Conservation (phyloP, 352 stramenopile genomes). For the Phytopythium ostracodes region DNA sequence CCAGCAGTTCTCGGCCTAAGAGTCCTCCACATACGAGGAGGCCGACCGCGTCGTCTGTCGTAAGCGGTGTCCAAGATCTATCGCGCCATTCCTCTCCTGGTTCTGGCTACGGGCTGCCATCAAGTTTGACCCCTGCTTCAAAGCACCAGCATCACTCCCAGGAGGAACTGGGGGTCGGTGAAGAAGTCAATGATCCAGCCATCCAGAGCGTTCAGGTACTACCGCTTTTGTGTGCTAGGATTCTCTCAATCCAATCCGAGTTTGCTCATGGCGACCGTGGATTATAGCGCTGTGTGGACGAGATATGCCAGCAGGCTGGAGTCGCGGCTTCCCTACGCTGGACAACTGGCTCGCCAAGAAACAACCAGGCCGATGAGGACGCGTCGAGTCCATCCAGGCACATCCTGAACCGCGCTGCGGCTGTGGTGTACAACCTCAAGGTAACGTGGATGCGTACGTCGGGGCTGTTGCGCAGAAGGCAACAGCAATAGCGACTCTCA, state of each 20-base stretch:
- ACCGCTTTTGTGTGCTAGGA: background rate
- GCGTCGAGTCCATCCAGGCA: slow-evolving; percentile 18
- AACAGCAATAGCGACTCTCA: no score
- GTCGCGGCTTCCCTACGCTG: slow-evolving; percentile 21
- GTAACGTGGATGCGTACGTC: slow-evolving; percentile 10
- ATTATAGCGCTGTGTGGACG: slow-evolving; percentile 34
- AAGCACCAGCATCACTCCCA: background rate
- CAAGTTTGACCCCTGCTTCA: background rate
- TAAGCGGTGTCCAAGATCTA: background rate
- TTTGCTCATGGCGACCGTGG: background rate
- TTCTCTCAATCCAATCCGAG: background rate
- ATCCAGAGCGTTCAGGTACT: background rate
- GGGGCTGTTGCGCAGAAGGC: no score
- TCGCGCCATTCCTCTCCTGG: background rate
- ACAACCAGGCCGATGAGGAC: slow-evolving; percentile 24
- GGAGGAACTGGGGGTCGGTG: background rate
- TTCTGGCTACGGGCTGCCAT: background rate
- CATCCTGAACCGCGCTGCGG: slow-evolving; percentile 34
- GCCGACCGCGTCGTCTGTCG: background rate
- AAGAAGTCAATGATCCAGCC: background rate
- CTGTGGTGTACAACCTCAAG: slow-evolving; percentile 50
- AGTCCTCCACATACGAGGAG: background rate
- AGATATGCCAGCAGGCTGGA: slow-evolving; percentile 39
- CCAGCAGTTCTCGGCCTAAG: background rate
- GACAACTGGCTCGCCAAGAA: slow-evolving; percentile 7